These are phyloP conservation scores for Aspergillus kassunensis DNA, from an alignment of 495 filamentous ascomycete species.

Conservation along the genomic window DNA sequence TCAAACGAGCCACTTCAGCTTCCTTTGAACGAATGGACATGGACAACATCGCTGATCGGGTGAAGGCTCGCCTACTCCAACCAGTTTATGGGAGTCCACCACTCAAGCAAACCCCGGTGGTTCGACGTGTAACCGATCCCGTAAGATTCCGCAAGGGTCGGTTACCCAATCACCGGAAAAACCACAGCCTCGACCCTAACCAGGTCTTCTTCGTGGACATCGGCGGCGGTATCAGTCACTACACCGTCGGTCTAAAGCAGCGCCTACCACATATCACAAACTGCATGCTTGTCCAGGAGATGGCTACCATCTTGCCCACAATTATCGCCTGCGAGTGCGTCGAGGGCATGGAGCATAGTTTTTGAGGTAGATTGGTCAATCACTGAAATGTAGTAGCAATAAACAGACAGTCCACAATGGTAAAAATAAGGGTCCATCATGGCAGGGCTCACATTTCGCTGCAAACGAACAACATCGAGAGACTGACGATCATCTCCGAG, in stretches of 20 bases:
- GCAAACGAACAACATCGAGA: too few relatives aligned
- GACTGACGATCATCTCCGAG: too few relatives aligned
- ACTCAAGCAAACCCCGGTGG: not conserved
- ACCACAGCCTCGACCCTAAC: not conserved
- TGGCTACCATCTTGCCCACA: not conserved
- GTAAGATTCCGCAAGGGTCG: too few relatives aligned
- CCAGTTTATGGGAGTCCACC: not conserved
- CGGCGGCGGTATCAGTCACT: not conserved
- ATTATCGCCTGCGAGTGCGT: not conserved
- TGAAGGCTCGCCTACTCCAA: not conserved
- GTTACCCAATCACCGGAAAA: too few relatives aligned
- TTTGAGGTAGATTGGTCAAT: not conserved
- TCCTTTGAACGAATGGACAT: not conserved
- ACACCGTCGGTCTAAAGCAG: not conserved
- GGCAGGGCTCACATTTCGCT: too few relatives aligned
- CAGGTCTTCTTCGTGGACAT: not conserved
- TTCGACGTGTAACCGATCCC: not conserved
- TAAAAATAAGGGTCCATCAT: too few relatives aligned
- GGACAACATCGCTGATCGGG: not conserved
- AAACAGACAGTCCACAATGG: too few relatives aligned
- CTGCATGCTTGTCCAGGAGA: not conserved
- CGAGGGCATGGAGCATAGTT: not conserved
- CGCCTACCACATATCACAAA: not conserved
- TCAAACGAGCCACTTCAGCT: too few relatives aligned
- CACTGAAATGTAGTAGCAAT: too few relatives aligned